phyloP scores from a whole-genome alignment of 257 asterid genomes.

The Solanum phureja region DNA sequence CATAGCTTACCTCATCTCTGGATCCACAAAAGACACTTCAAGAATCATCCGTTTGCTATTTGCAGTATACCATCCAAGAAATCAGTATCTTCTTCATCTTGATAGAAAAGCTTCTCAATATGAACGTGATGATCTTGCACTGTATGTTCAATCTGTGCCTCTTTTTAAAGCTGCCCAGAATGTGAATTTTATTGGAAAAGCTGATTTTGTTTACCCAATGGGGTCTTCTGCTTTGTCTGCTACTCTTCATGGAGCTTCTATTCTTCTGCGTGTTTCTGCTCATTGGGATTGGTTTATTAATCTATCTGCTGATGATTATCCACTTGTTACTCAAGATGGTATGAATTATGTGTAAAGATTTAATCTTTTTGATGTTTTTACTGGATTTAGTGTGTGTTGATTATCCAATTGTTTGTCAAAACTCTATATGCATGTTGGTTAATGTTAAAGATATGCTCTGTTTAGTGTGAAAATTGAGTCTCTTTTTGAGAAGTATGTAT shows the following conservation, averaged over 20 bases:
- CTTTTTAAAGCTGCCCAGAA: constrained; percentile 69
- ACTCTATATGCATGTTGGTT: neutral
- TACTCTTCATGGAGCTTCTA: constrained; percentile 72
- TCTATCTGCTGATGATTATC: constrained; percentile 68
- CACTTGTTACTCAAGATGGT: constrained; percentile 93
- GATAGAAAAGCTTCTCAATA: constrained; percentile 47
- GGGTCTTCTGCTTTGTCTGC: constrained; percentile 75
- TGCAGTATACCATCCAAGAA: constrained; percentile 73
- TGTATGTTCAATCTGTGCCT: constrained; percentile 39
- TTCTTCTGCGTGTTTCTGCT: constrained; percentile 40
- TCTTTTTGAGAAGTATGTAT: neutral
- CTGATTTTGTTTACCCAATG: constrained; percentile 38
- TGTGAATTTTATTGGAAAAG: constrained; percentile 65
- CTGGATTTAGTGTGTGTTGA: neutral
- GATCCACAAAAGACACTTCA: constrained; percentile 55
- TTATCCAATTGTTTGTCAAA: neutral
- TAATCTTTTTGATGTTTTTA: neutral
- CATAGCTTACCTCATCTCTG: constrained; percentile 64
- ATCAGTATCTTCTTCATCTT: constrained; percentile 69
- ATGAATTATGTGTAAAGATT: neutral
- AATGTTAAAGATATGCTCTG: neutral
- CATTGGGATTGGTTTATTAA: constrained; percentile 91
- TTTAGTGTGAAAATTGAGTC: neutral
- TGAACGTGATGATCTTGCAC: constrained; percentile 61
- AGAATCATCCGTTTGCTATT: constrained; percentile 56